Conservation (phyloP, 73 alveolate species). For the Stentor roeselii region DNA sequence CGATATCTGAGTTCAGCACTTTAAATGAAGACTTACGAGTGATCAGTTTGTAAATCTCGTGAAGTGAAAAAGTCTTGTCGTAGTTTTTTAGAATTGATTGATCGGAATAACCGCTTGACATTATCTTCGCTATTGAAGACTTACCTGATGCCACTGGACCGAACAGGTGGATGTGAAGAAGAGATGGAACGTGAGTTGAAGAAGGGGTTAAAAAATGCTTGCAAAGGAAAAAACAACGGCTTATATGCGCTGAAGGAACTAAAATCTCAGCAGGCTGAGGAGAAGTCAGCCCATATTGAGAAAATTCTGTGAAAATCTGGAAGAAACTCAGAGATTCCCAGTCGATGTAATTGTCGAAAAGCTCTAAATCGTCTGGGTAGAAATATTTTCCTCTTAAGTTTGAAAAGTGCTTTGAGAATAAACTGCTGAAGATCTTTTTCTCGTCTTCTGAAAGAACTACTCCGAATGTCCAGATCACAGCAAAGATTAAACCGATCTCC, state of each 20-base stretch:
- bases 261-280: neutral
- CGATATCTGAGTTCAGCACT: neutral
- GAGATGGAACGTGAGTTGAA: neutral
- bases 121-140: neutral
- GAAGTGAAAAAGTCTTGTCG: neutral
- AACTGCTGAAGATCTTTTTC: neutral
- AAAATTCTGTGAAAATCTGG: neutral
- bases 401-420: neutral
- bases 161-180: neutral
- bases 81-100: neutral
- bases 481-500: neutral
- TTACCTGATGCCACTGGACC: conserved; percentile 13
- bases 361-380: neutral
- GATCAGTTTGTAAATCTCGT: no score
- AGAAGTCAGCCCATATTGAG: neutral
- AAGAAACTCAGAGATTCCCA: conserved; percentile 5
- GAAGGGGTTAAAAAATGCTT: neutral
- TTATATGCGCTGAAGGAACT: neutral
- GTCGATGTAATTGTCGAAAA: conserved; percentile 5
- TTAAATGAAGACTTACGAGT: neutral
- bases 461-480: conserved; percentile 11
- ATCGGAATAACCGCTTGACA: neutral
- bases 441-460: neutral
- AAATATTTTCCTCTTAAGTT: neutral
- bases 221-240: neutral